Evolutionary conservation across 768 basidiomycete genomes (phyloP).

Genomic region (Lanmaoa rubissima): DNA sequence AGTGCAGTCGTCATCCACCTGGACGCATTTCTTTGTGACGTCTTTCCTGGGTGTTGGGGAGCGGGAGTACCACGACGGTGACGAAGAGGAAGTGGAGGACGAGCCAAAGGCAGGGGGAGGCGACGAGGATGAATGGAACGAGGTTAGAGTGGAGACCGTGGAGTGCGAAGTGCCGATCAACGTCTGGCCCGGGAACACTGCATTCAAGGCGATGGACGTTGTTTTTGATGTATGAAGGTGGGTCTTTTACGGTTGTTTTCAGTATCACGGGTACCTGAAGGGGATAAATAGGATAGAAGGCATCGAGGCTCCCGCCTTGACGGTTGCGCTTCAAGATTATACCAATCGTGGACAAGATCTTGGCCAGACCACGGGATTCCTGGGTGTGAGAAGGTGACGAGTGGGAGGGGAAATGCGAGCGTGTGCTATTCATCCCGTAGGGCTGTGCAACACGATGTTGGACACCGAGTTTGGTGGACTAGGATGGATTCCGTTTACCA

Average conservation of each 20-base stretch:
- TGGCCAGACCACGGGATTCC: neutral
- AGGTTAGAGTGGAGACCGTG: slow-evolving; percentile 78
- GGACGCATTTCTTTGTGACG: slow-evolving; percentile 43
- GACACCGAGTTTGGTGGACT: neutral
- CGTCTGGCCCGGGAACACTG: slow-evolving; percentile 89
- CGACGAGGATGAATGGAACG: slow-evolving; percentile 61
- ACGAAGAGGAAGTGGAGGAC: slow-evolving; percentile 30
- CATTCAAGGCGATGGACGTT: slow-evolving; percentile 75
- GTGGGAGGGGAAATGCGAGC: no score
- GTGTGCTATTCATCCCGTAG: no score
- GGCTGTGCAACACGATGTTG: neutral
- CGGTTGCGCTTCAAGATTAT: neutral
- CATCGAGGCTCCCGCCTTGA: neutral
- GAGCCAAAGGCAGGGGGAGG: slow-evolving; percentile 44
- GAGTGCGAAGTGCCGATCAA: slow-evolving; percentile 91
- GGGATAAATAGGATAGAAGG: neutral
- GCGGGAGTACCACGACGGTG: slow-evolving; percentile 59
- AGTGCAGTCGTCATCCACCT: slow-evolving; percentile 15
- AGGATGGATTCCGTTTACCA: neutral
- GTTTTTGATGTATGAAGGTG: slow-evolving; percentile 64
- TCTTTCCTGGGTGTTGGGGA: slow-evolving; percentile 41
- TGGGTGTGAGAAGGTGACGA: neutral
- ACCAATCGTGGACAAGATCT: neutral
- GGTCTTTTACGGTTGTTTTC: neutral
- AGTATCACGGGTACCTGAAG: neutral